These are phyloP conservation scores for Eremothecium gossypii DNA, from an alignment of 1,139 yeast species.

Conservation along the genomic window DNA sequence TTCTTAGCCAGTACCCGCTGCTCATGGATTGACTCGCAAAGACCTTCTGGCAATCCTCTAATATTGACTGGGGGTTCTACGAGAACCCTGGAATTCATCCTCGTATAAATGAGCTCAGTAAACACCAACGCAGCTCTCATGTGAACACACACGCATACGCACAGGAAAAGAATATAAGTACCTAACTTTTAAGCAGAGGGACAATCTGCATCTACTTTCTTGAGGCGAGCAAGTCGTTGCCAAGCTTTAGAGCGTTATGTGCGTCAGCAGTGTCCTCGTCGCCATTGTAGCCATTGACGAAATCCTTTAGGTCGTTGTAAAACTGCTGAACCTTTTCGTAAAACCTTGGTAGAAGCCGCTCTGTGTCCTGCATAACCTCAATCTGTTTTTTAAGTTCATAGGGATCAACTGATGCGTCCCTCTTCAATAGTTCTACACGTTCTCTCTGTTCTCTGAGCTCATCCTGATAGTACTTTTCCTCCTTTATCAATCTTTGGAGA, in stretches of 20 bases:
- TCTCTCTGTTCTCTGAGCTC: slow-evolving; percentile 57
- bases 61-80: no score
- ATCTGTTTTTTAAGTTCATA: slow-evolving; percentile 62
- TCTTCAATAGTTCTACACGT: slow-evolving; percentile 37
- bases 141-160: no score
- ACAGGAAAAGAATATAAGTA: no score
- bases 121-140: no score
- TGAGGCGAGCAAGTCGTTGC: slow-evolving; percentile 15
- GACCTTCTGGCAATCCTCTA: no score
- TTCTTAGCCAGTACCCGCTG: slow-evolving; percentile 58
- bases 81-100: no score
- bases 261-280: slow-evolving; percentile 29
- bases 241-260: slow-evolving; percentile 19
- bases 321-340: slow-evolving; percentile 44
- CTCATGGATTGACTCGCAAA: slow-evolving; percentile 10
- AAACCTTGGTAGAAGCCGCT: slow-evolving; percentile 58
- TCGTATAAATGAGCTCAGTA: no score
- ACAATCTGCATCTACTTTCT: no score
- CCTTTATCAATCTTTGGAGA: slow-evolving; percentile 63
- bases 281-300: slow-evolving; percentile 36
- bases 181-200: no score
- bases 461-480: slow-evolving; percentile 51
- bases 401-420: slow-evolving; percentile 42
- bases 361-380: slow-evolving; percentile 60
- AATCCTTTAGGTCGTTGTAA: slow-evolving; percentile 37